Evolutionary conservation across 306 rosid genomes (phyloP), one percentile per base, ranked within the genome.

Genomic region (Dryas alaskensis): DNA sequence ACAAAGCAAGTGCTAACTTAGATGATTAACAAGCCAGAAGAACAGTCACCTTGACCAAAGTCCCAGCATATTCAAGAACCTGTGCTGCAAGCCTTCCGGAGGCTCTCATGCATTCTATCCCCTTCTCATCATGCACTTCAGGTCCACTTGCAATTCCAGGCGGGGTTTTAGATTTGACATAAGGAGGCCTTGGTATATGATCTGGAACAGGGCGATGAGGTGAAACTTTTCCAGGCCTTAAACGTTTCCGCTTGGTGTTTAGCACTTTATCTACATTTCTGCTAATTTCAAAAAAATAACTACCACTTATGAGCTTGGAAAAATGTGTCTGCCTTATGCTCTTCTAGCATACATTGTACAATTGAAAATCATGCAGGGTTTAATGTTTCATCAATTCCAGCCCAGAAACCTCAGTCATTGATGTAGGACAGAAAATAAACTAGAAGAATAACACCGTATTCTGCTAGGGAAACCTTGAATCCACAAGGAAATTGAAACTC

Each of bases 1-100:
- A 46, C 52, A 55, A 46, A 25, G 44, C 42, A 9, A 67, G 42
- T 64, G 5, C 51, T 6, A 51, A 16, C 10, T 31, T 17, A 47
- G 39, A 78, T 14, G 59, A 51, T 40, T 70, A 61, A 77, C 12
- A 14, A 7, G 62, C 45, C 39, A 70, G 74, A 81, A 61, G 48
- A 52, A 77, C 58, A 72, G 55, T 84, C 81, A 91, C 98, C 96
- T 88, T 89, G 86, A 94, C 96, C 74, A 91, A 81, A 60, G 95
- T 80, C 74, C 98, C 97, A 69, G 97, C 98, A 86, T 84, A 83
- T 79, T 89, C 88, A 75, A 94, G 96, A 91, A 94, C 97, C 79
- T 87, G 86, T 1, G 97, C 98, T n/a, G 98, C 96, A 78, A 94
- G 97, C 84, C 81, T 81, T 74, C 97, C 98, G 14, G 97, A 91